Base-by-base conservation (phyloP, 441 rosid species). In the Breynia disticha region DNA sequence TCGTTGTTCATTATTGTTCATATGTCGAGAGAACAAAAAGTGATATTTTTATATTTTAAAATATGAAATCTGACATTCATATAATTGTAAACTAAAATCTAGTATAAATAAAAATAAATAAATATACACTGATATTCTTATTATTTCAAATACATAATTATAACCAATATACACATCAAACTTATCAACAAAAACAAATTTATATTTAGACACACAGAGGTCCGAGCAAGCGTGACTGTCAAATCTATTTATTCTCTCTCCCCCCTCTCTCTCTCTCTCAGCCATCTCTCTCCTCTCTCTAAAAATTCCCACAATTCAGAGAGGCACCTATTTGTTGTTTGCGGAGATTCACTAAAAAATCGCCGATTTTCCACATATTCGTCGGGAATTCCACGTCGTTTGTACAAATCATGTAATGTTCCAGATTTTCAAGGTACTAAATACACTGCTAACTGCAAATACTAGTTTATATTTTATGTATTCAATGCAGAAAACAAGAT, bases 141-240 rank as follows among this genome's bases (percentile, higher is more conserved):
- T n/a, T n/a, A n/a, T n/a, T n/a, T n/a, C 41, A 37, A 6, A 37
- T 37, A 37, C 6, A 37, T 37, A 37, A 37, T 5, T 5, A 37
- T 5, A 37, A 37, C 41, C 41, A 37, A 39, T 9, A 14, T 9
- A 39, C 2, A 39, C 15, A 39, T 9, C 44, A 39, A 39, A 39
- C 12, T 11, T 41, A 41, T 0, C 10, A 41, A 41, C 1, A 50
- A 53, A 52, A 49, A 13, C 50, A 2, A n/a, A 35, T n/a, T 28
- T 28, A 48, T 42, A 69, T 60, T 48, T 69, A 52, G 74, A 70
- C 71, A 68, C 75, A 63, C 50, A 63, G 62, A 44, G 72, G 77
- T 67, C 72, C 62, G 67, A 76, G 35, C 35, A 28, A 28, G 88
- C 74, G 79, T 76, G 84, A 80, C 82, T 75, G 77, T 78, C 89